Conservation (phyloP, 768 basidiomycete species). For the Tricholoma flavovirens region DNA sequence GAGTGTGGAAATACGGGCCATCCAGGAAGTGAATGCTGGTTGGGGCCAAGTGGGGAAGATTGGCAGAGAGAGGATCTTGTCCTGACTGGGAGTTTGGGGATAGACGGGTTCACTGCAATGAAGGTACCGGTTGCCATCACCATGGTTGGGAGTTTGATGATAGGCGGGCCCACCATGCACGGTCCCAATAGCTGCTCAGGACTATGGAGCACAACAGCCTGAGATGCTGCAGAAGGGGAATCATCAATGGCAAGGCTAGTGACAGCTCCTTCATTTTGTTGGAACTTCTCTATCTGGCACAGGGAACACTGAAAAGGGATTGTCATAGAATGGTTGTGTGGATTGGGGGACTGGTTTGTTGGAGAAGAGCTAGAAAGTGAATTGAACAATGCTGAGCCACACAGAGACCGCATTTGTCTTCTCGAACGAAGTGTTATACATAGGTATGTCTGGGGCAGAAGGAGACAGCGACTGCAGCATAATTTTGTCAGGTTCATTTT, state of each 20-base stretch:
- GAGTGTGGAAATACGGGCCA: neutral
- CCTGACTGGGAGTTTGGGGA: neutral
- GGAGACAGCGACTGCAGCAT: neutral
- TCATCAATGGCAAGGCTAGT: neutral
- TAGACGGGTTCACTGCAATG: neutral
- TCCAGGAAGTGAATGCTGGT: neutral
- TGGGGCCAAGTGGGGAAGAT: neutral
- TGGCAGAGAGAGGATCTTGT: neutral
- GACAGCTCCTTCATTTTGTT: neutral
- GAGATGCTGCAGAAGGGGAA: neutral
- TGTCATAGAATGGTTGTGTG: neutral
- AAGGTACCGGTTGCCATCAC: neutral
- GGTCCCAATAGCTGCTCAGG: neutral
- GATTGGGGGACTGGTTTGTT: neutral
- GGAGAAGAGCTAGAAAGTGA: neutral
- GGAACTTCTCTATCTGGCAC: neutral
- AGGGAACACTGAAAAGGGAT: neutral
- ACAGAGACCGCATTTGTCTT: neutral
- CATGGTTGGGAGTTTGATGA: neutral
- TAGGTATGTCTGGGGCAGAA: neutral
- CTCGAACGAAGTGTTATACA: neutral
- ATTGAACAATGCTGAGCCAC: neutral
- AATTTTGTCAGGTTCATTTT: neutral
- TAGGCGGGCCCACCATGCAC: neutral
- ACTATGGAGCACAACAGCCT: neutral